Evolutionary conservation across 768 basidiomycete genomes (phyloP).

Genomic region (Russula griseocarnosa): DNA sequence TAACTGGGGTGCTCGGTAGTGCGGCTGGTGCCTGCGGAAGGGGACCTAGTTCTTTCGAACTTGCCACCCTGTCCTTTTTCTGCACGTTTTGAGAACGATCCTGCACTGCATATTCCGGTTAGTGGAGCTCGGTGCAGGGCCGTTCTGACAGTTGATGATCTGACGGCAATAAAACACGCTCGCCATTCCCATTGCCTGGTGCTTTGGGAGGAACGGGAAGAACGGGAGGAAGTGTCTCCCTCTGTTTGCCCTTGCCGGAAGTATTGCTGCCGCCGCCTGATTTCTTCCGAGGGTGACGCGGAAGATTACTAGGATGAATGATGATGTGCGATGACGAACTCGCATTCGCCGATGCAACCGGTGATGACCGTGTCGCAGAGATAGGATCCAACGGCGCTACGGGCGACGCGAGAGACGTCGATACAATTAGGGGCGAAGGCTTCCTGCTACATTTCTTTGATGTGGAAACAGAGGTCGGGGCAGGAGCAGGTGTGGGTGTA

Average conservation of each 20-base stretch:
- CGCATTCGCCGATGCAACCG: neutral
- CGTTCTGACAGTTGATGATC: neutral
- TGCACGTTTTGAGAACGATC: neutral
- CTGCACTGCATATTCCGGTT: neutral
- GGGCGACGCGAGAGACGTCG: too few relatives aligned
- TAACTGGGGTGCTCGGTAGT: neutral
- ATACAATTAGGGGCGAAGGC: too few relatives aligned
- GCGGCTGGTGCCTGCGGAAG: neutral
- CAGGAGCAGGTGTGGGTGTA: too few relatives aligned
- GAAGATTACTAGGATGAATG: neutral
- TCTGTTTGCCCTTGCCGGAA: neutral
- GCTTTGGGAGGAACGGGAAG: too few relatives aligned
- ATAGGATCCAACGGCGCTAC: neutral
- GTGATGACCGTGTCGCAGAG: neutral
- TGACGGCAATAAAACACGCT: neutral
- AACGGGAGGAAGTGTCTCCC: neutral
- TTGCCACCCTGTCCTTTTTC: neutral
- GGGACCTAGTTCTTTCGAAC: neutral
- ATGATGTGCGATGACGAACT: neutral
- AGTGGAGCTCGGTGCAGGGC: neutral
- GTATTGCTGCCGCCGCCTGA: neutral
- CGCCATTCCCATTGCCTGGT: neutral
- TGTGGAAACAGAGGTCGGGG: too few relatives aligned
- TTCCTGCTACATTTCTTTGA: too few relatives aligned
- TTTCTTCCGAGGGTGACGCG: neutral